Base-by-base conservation (phyloP, 768 basidiomycete species). In the Suillus subalutaceus region DNA sequence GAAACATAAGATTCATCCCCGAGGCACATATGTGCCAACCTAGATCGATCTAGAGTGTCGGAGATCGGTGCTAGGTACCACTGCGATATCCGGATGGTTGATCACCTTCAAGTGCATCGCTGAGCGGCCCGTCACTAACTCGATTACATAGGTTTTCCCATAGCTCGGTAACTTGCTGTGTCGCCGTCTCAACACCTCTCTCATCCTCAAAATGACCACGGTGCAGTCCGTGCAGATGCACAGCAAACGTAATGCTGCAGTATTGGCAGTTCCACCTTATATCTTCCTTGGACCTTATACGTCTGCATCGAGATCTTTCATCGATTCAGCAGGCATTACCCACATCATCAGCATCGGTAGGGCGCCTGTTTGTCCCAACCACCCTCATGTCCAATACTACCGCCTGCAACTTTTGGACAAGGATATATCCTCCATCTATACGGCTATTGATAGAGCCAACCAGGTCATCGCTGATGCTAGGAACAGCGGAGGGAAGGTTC, bases 201-300 rank as follows among this genome's bases (percentile, higher is more conserved):
- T 40, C 57, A 26, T 16, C 13, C 16, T 40, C 38, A 40, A 16
- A 40, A 40, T 59, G 38, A 59, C 23, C 4, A 41, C 40, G 1
- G 38, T 40, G 15, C 38, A 59, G 57, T 59, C 57, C 9, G 23
- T 40, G 57, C 38, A 38, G 38, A 59, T 16, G 38, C 57, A 7
- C 38, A 59, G 23, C 23, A 40, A 26, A 40, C 40, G 38, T 8
- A 7, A 40, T 16, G 5, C 23, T 18, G 57, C 23, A 59, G 57
- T 59, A 26, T 40, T 26, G 57, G 57, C 3, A 59, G 57, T 79
- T 10, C 65, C 73, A 16, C 72, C 74, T 15, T 74, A 66, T 26
- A 69, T 83, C 38, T 82, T 80, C 68, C 79, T 84, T 9, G 82
- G 82, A 1, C 82, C 82, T 18, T 72, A 78, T 63, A 79, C 82